Evolutionary conservation across 2,329 filamentous ascomycete genomes (phyloP), one percentile per base, ranked within the genome.

Genomic region (Teratosphaeria pseudoeucalypti): DNA sequence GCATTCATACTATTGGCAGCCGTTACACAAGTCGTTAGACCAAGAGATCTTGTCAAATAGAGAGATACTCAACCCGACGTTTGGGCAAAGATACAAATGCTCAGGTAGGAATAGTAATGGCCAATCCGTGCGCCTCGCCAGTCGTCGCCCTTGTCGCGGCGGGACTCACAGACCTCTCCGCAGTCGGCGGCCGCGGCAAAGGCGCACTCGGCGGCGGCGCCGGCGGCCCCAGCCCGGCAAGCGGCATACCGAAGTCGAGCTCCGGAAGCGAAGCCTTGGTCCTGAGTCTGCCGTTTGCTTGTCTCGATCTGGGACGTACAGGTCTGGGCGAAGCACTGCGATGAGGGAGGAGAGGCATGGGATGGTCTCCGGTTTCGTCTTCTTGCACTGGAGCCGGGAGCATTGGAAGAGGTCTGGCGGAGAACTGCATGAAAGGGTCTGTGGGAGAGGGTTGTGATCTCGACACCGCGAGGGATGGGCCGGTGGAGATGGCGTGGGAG

Each of bases 141-240:
- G 16, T n/a, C 43, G n/a, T 49, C n/a, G n/a, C n/a, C 43, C 16
- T 49, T n/a, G 9, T 23, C 16, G 43, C 16, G 9, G 19, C 19
- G 43, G 43, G 43, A 23, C 43, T 49, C 43, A 6, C 19, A 10
- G 43, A 49, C 43, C 43, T 49, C 19, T n/a, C 43, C 6, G 43
- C 43, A 49, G 43, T 19, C 59, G 74, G 74, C 43, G 72, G 71
- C 11, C 69, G 62, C n/a, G 77, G 77, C 26, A 79, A 64, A n/a
- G 77, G 76, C 64, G 75, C 74, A 12, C 68, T 71, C 58, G 77
- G 77, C 26, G 77, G 77, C 3, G 77, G 77, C 5, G 74, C 75
- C 3, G 77, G 77, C 6, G 77, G 77, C 2, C 76, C 76, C 2
- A 79, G 65, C 0, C 71, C 70, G 14, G 76, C 71, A 0, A 72